Conservation (phyloP, 1,139 yeast species). For the Candida tetrigidarum region DNA sequence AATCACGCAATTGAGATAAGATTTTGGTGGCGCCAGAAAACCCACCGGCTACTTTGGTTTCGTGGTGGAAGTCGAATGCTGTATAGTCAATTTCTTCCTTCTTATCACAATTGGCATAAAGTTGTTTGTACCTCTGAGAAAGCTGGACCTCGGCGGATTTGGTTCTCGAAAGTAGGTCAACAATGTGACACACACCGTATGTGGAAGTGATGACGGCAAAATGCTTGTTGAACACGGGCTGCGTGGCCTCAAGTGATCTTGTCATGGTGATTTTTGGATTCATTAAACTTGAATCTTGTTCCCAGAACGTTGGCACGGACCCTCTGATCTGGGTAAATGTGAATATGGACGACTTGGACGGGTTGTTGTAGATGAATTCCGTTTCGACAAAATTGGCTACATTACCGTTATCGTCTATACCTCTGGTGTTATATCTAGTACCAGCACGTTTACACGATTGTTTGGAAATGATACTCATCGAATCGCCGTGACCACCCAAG, state of each 20-base stretch:
- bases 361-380: constrained; percentile 70
- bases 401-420: constrained; percentile 93
- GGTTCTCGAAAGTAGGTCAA: constrained; percentile 75
- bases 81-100: constrained; percentile 62
- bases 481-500: constrained; percentile 48
- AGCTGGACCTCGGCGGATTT: constrained; percentile 79
- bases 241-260: constrained; percentile 89
- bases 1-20: constrained; percentile 62
- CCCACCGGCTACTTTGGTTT: constrained; percentile 81
- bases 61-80: constrained; percentile 93
- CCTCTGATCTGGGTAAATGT: constrained; percentile 92
- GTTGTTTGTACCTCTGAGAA: constrained; percentile 66
- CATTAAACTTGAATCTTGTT: constrained; percentile 86
- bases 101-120: constrained; percentile 47
- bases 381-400: constrained; percentile 98
- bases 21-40: constrained; percentile 82
- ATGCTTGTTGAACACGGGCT: constrained; percentile 85
- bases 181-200: constrained; percentile 86
- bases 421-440: constrained; percentile 90
- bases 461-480: constrained; percentile 81
- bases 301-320: constrained; percentile 97
- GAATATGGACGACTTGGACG: constrained; percentile 51
- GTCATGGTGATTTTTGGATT: constrained; percentile 88
- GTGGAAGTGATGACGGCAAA: constrained; percentile 68
- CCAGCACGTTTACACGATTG: constrained; percentile 98